Percentiles rank a stretch among this genome's conserved stretches.
These are phyloP conservation scores for Emmonsiellopsis sp. DNA, from an alignment of 2,329 filamentous ascomycete species.

Conservation along the genomic window DNA sequence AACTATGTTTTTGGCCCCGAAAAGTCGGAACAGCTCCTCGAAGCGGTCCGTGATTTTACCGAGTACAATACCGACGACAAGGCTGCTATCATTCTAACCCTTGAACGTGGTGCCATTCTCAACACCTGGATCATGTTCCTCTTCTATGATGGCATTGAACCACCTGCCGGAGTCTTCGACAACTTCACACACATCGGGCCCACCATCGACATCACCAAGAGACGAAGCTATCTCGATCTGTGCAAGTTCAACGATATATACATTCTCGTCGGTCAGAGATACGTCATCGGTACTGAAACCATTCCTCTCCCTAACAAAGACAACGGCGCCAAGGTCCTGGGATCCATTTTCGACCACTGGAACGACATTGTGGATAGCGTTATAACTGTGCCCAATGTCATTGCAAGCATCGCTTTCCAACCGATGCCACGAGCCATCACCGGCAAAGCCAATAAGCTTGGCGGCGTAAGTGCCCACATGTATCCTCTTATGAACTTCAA, in stretches of 20 bases:
- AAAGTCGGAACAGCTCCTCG: conserved; percentile 25
- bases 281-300: conserved; percentile 31
- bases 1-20: conserved; percentile 32
- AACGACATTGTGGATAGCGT: conserved; percentile 21
- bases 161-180: conserved; percentile 45
- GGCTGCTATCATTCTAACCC: conserved; percentile 51
- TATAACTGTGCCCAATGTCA: conserved; percentile 23
- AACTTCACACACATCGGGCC: conserved; percentile 44
- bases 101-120: conserved; percentile 28
- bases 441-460: conserved; percentile 22
- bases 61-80: conserved; percentile 48
- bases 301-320: conserved; percentile 25
- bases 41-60: conserved; percentile 25
- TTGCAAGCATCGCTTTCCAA: conserved; percentile 26
- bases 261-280: conserved; percentile 25
- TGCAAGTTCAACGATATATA: conserved; percentile 24
- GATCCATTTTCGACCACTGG: conserved; percentile 30
- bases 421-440: conserved; percentile 26
- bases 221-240: conserved; percentile 39
- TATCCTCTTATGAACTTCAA: conserved; percentile 30
- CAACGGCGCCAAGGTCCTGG: conserved; percentile 13
- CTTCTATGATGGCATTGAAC: conserved; percentile 51
- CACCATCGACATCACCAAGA: conserved; percentile 36
- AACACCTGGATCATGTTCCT: conserved; percentile 54
- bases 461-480: conserved; percentile 29